These are phyloP conservation scores for Xylaria grammica DNA, from an alignment of 495 filamentous ascomycete genomes.

Conservation along the genomic window DNA sequence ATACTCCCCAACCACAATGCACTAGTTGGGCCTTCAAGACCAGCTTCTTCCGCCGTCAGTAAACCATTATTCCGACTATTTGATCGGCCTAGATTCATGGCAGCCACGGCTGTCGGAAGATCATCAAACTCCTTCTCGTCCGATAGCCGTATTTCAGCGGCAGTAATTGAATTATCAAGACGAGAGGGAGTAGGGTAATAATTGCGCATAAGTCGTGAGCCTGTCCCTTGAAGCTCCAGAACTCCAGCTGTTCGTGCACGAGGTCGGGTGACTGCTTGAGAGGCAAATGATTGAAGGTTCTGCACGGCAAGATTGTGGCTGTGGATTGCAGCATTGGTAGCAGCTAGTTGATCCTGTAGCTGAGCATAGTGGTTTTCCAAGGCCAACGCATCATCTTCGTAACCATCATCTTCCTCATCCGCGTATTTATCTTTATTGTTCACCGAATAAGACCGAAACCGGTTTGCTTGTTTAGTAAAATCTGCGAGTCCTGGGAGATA, in stretches of 20 bases:
- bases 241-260: conserved; percentile 85
- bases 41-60: conserved; percentile 70
- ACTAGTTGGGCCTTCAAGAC: conserved; percentile 86
- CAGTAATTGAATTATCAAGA: conserved; percentile 82
- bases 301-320: conserved; percentile 94
- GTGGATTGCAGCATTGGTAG: conserved; percentile 88
- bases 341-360: conserved; percentile 64
- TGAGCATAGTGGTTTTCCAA: conserved; percentile 72
- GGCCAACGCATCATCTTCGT: conserved; percentile 73
- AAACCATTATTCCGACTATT: conserved; percentile 64
- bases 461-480: conserved; percentile 78
- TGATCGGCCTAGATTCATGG: conserved; percentile 71
- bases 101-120: conserved; percentile 73
- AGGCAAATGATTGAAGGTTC: conserved; percentile 69
- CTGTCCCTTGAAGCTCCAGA: conserved; percentile 72
- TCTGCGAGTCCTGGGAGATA: conserved; percentile 79
- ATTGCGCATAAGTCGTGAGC: conserved; percentile 71
- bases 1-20: conserved; percentile 98
- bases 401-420: conserved; percentile 82
- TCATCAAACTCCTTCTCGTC: conserved; percentile 77
- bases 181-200: conserved; percentile 84
- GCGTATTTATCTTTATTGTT: conserved; percentile 99
- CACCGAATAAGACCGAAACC: conserved; percentile 95
- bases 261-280: conserved; percentile 79
- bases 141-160: conserved; percentile 73